Evolutionary conservation across 441 rosid genomes (phyloP), one percentile per base, ranked within the genome.

Genomic region (Erodium texanum): DNA sequence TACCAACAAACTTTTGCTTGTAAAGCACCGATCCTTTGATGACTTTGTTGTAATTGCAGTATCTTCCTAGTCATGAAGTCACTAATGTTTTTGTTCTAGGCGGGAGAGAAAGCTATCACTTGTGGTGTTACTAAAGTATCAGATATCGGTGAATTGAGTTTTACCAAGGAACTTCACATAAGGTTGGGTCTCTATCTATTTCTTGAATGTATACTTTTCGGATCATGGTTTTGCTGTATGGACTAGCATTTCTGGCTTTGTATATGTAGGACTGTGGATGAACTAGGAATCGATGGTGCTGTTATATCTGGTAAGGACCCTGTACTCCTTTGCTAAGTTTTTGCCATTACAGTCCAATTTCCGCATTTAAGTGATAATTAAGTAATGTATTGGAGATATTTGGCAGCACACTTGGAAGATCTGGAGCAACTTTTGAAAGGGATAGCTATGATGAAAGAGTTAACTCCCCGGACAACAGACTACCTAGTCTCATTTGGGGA

Each of bases 401-500:
- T 64, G 78, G 70, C 82, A 93, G 98, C 70, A 58, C 94, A 85
- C 67, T 77, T 93, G 69, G 95, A 87, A 67, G 92, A 87, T 70
- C 69, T 93, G 75, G 87, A 90, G 68, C 95, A 90, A 78, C 93
- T 93, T 62, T 75, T 93, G 71, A 93, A 89, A 77, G 98, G 97
- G 79, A 86, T 93, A 79, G 82, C 98, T 64, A 86, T 89, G 95
- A 85, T 90, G 97, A 93, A 87, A 78, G 98, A 93, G 76, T 77
- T 93, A 67, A 93, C 98, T 70, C 84, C 78, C 66, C 87, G 96
- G 18, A 87, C 96, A 59, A 86, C 71, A 73, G 97, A 89, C 80
- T 89, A 90, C 70, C 70, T 93, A 62, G 98, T 90, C 82, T 93
- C 98, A 16, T 93, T 93, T 77, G 98, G 98, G 70, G 98, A 93